Evolutionary conservation across 352 stramenopile genomes (phyloP).

Genomic region (Pythium dissotocum): DNA sequence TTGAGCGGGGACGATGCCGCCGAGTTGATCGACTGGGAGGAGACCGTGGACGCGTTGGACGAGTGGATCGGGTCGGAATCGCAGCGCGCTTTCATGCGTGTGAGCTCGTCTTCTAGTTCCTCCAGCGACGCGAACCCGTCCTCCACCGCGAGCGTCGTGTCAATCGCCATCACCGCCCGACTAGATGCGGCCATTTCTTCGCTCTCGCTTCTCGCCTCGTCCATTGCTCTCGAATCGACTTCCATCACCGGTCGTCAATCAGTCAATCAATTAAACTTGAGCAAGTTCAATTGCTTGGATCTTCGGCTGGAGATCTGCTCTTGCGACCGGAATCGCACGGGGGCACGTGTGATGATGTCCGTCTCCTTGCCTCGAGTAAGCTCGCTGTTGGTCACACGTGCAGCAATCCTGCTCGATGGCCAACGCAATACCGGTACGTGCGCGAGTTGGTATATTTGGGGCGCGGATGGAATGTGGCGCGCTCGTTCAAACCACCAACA

Average conservation of each 20-base stretch:
- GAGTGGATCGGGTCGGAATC: slow-evolving; percentile 34
- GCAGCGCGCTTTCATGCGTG: slow-evolving; percentile 33
- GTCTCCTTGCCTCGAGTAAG: not conserved
- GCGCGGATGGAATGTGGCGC: slow-evolving; percentile 4
- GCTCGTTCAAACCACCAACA: slow-evolving; percentile 6
- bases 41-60: slow-evolving; percentile 27
- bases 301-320: not conserved
- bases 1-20: slow-evolving; percentile 33
- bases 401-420: not conserved
- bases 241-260: not conserved
- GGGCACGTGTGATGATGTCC: not conserved
- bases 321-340: not conserved
- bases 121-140: slow-evolving; percentile 21
- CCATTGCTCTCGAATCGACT: not conserved
- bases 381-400: not conserved
- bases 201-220: not conserved
- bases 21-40: slow-evolving; percentile 26
- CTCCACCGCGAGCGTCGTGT: slow-evolving; percentile 19
- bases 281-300: not conserved
- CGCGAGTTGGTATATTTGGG: slow-evolving; percentile 2
- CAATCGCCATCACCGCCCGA: slow-evolving; percentile 11
- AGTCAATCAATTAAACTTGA: not conserved
- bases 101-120: slow-evolving; percentile 25
- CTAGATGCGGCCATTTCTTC: not conserved
- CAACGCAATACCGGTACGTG: slow-evolving; percentile 2